These are phyloP conservation scores for Pyrus hybrid DNA, from an alignment of 331 rosid genomes.

Conservation along the genomic window DNA sequence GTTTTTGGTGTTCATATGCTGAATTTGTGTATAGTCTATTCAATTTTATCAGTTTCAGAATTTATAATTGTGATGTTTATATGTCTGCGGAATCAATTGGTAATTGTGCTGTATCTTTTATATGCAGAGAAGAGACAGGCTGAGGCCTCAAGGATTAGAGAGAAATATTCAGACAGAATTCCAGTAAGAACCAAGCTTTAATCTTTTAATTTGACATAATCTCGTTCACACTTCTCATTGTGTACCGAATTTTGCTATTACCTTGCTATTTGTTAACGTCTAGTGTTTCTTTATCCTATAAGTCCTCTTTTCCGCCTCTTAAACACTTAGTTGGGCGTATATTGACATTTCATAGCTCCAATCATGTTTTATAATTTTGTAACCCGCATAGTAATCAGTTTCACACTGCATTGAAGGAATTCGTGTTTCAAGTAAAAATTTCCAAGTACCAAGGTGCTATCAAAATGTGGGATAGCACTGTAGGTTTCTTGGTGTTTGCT, in stretches of 20 bases:
- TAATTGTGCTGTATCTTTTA: background rate
- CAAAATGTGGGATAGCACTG: background rate
- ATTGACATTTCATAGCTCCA: background rate
- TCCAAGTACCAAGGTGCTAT: background rate
- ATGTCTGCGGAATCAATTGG: background rate
- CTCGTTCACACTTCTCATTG: background rate
- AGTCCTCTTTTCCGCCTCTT: background rate
- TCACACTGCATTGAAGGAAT: background rate
- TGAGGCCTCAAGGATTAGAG: slow-evolving; percentile 46
- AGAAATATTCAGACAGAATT: slow-evolving; percentile 52
- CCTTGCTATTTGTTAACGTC: background rate
- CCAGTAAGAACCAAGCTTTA: slow-evolving; percentile 30
- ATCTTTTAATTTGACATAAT: background rate
- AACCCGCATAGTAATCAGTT: background rate
- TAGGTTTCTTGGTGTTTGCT: background rate
- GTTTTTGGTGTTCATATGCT: background rate
- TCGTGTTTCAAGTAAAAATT: background rate
- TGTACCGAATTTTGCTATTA: background rate
- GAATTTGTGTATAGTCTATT: background rate
- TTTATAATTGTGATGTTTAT: background rate
- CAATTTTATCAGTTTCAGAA: background rate
- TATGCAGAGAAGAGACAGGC: slow-evolving; percentile 46
- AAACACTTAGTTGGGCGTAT: background rate
- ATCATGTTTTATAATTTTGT: background rate
- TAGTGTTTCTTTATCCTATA: background rate